Evolutionary conservation across 495 filamentous ascomycete species (phyloP).

Genomic region (Zalerion maritima): DNA sequence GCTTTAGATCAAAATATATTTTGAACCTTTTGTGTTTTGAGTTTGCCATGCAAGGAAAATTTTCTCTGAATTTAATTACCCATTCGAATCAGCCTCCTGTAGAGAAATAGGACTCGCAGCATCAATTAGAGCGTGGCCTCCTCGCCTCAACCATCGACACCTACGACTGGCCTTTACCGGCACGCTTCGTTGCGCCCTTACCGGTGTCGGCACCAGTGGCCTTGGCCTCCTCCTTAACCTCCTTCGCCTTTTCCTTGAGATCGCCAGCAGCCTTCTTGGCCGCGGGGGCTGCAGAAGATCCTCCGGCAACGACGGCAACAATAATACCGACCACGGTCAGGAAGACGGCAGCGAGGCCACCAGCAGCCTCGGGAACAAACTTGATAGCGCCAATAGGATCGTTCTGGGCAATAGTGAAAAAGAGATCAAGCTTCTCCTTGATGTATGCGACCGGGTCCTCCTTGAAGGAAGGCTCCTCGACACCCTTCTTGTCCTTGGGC

Average conservation of each 20-base stretch:
- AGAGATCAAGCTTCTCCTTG: constrained; percentile 82
- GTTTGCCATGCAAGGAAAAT: too few relatives aligned
- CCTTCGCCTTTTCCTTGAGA: constrained; percentile 55
- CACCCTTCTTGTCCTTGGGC: constrained; percentile 45
- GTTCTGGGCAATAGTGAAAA: constrained; percentile 68
- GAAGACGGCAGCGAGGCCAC: constrained; percentile 53
- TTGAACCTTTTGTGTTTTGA: too few relatives aligned
- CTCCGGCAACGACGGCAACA: constrained; percentile 33
- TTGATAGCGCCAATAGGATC: constrained; percentile 84
- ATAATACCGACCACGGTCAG: constrained; percentile 55
- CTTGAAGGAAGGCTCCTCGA: constrained; percentile 55
- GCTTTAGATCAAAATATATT: too few relatives aligned
- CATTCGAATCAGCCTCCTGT: too few relatives aligned
- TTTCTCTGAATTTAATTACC: too few relatives aligned
- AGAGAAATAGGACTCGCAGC: not conserved
- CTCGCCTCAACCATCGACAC: constrained; percentile 34
- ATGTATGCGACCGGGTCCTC: constrained; percentile 85
- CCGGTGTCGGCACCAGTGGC: constrained; percentile 49
- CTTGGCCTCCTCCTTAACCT: constrained; percentile 64
- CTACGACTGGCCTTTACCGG: constrained; percentile 31
- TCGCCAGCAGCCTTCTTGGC: constrained; percentile 48
- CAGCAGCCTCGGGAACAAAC: constrained; percentile 82
- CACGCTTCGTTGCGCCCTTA: constrained; percentile 46
- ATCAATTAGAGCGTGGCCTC: constrained; percentile 17
- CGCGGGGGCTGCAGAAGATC: constrained; percentile 24